phyloP scores from a whole-genome alignment of 2,329 filamentous ascomycete genomes.

The Cordyceps farinosa region DNA sequence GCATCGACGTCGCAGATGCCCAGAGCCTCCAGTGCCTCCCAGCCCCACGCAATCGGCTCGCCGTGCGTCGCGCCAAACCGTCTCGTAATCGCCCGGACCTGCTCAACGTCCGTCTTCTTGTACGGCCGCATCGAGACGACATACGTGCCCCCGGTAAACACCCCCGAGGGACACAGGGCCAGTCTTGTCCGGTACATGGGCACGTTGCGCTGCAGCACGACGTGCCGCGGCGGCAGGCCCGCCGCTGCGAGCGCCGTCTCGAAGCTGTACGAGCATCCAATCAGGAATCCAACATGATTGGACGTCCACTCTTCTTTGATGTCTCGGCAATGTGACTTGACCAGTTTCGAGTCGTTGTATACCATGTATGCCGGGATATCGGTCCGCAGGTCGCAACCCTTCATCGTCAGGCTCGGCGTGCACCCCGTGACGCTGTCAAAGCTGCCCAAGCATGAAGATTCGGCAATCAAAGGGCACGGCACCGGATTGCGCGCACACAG shows the following conservation, averaged over 20 bases:
- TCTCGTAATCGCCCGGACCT: constrained; percentile 52
- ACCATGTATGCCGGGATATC: constrained; percentile 58
- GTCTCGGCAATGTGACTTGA: constrained; percentile 37
- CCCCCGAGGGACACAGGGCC: constrained; percentile 53
- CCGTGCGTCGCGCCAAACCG: constrained; percentile 56
- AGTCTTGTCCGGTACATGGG: constrained; percentile 60
- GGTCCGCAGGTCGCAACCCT: constrained; percentile 51
- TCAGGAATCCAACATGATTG: constrained; percentile 59
- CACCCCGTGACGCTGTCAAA: constrained; percentile 37
- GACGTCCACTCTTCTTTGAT: constrained; percentile 51
- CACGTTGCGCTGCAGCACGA: constrained; percentile 46
- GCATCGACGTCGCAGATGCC: constrained; percentile 51
- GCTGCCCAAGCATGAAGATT: constrained; percentile 43
- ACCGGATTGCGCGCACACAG: constrained; percentile 61
- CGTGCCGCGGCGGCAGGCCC: constrained; percentile 51
- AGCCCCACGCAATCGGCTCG: constrained; percentile 63
- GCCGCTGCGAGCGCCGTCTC: constrained; percentile 52
- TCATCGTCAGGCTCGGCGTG: constrained; percentile 30
- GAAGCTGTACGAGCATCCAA: constrained; percentile 63
- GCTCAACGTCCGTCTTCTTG: constrained; percentile 43
- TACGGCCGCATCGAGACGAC: constrained; percentile 65
- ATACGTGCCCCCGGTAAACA: constrained; percentile 51
- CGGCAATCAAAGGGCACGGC: constrained; percentile 57
- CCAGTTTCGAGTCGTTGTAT: constrained; percentile 47
- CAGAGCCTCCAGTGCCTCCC: constrained; percentile 49